Percentiles rank a stretch among this genome's conserved stretches.
Evolutionary conservation across 805 yeast genomes (phyloP).

Genomic region (Brettanomyces custersianus): DNA sequence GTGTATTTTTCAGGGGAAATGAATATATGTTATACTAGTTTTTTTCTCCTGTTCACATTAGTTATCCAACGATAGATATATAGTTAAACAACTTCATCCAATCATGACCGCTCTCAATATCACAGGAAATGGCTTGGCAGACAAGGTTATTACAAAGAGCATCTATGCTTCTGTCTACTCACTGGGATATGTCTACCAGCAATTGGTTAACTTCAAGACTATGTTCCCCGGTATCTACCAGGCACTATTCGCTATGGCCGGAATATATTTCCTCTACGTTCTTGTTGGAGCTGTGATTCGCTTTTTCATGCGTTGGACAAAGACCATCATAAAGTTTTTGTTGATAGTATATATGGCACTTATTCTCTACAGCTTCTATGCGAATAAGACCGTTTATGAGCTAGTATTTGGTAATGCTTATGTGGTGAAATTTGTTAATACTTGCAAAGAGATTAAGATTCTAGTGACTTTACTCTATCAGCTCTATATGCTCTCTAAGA

Average conservation of each 20-base stretch:
- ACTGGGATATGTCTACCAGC: conserved; percentile 1
- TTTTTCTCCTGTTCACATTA: too few species aligned
- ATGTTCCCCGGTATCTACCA: not conserved
- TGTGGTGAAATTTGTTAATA: not conserved
- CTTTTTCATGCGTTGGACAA: not conserved
- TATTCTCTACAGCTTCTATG: not conserved
- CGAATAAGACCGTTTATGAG: not conserved
- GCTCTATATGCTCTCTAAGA: not conserved
- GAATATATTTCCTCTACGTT: not conserved
- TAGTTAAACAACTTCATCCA: too few species aligned
- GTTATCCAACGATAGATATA: too few species aligned
- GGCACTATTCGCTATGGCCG: not conserved
- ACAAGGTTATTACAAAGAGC: not conserved
- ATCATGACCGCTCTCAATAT: too few species aligned
- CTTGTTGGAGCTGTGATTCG: not conserved
- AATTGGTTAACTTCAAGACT: not conserved
- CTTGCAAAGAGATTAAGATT: not conserved
- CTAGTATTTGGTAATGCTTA: not conserved
- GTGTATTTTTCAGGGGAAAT: too few species aligned
- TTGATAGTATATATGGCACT: not conserved
- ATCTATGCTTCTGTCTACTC: not conserved
- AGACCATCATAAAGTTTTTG: not conserved
- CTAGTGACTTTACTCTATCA: not conserved
- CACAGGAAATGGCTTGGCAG: not conserved
- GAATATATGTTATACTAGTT: too few species aligned